Conservation (phyloP, 805 yeast species). For the Lachancea thermotolerans region DNA sequence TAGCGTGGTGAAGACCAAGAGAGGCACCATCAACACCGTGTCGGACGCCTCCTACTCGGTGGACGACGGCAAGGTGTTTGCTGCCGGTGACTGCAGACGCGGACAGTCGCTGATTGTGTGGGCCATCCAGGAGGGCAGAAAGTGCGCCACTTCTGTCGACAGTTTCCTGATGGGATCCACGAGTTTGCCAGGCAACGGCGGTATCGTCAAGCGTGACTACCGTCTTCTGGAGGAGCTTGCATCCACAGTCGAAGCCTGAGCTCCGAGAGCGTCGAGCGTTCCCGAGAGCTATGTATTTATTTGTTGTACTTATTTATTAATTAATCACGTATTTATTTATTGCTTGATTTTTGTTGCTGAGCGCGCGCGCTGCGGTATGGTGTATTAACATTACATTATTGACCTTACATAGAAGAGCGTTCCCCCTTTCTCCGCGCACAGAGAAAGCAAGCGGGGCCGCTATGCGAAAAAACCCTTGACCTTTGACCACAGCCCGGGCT, state of each 20-base stretch:
- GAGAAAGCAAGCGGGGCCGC: background rate
- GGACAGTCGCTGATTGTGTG: constrained; percentile 97
- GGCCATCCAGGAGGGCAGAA: constrained; percentile 99
- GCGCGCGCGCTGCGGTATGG: too few relatives aligned
- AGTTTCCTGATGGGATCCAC: constrained; percentile 67
- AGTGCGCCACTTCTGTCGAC: constrained; percentile 94
- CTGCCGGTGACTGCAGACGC: constrained; percentile 98
- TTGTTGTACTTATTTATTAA: constrained; percentile 1
- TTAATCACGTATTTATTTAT: background rate
- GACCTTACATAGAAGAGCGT: background rate
- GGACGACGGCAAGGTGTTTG: constrained; percentile 61
- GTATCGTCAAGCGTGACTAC: constrained; percentile 80
- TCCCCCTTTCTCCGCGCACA: background rate
- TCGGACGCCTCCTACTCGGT: constrained; percentile 62
- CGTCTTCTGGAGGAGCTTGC: constrained; percentile 72
- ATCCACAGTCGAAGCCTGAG: constrained; percentile 39
- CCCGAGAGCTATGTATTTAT: background rate
- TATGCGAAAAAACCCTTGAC: constrained; percentile 16
- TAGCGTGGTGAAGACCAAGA: constrained; percentile 48
- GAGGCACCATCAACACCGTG: constrained; percentile 70
- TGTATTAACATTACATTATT: too few relatives aligned
- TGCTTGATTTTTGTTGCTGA: too few relatives aligned
- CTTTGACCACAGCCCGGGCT: constrained; percentile 14
- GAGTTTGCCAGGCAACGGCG: constrained; percentile 88
- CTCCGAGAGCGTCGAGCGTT: background rate